Base-by-base conservation (phyloP, 495 filamentous ascomycete species). In the Jackrogersella minutella region DNA sequence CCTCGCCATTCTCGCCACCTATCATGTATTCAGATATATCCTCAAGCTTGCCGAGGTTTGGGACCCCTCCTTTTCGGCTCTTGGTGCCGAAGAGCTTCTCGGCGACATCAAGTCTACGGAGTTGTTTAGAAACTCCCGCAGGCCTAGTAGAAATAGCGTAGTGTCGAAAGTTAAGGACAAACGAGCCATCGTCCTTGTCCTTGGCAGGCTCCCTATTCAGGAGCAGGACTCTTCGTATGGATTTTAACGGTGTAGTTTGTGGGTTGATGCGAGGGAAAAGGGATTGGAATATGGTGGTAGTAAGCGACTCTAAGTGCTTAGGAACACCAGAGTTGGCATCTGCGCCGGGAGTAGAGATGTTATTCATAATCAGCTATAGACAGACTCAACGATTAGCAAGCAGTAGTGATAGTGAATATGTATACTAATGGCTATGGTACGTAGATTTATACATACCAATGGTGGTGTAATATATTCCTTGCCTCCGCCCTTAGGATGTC, bases 1-100 rank as follows among this genome's bases (percentile, higher is more conserved):
- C 93, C 14, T 84, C 80, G 40, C 82, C 85, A 37, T 86, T 85
- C 19, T 88, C 90, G 11, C 90, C 91, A n/a, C 89, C 88, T 54
- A 97, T 89, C 70, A 99, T 88, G 70, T 94, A 99, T 73, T 99
- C 96, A 2, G 95, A 91, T 13, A 97, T 93, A 79, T 99, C 96
- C 64, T 93, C 87, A 7, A 98, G 81, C 70, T 91, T 93, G 17
- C 93, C 90, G 0, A 99, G 81, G 74, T 99, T 96, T 4, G 96
- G 96, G 14, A 98, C 78, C 10, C 84, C 86, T 58, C 87, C 87
- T 74, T 87, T 88, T 58, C 89, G 86, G 46, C 82, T 84, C 44
- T 85, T 84, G 36, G 86, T 78, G 56, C 80, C 78, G 4, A 87
- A 66, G 22, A 88, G 72, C 74, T 86, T 89, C 73, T 96, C 90